Base-by-base conservation (phyloP, 1,139 yeast genomes). In the Candida sanyaensis region DNA sequence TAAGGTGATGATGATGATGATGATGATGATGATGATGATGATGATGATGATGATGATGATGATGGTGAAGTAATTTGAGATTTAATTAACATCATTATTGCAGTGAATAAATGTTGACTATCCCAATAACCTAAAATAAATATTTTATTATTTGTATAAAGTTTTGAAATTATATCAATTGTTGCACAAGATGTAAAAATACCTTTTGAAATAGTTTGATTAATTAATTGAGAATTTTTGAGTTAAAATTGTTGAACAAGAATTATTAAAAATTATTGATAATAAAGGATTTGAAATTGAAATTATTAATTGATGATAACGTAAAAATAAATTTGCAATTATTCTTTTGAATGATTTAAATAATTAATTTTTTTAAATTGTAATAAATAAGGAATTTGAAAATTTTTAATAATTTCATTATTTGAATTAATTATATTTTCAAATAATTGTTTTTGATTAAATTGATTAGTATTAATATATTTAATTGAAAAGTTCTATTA, bases 41-140 rank as follows among this genome's bases (percentile, higher is more conserved):
- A n/a, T n/a, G n/a, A n/a, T n/a, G n/a, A n/a, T n/a, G n/a, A n/a
- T n/a, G n/a, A n/a, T 17, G 21, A 17, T 17, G 21, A 17, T 17
- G 21, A 17, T 17, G 21, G 3, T 17, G 21, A 17, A 17, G 3
- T 17, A 17, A n/a, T 65, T 62, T 1, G 75, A 67, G 62, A 78
- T 70, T 29, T 17, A 17, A 75, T 60, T 30, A 77, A 61, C 17
- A 76, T 63, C 36, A 76, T 56, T 11, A 77, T 54, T 0, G 83
- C 73, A 8, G 75, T 67, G 54, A 71, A 78, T 44, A 79, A 61
- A 58, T 77, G 78, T 55, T 78, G 80, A 33, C 78, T 69, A 57
- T 80, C 83, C 78, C 81, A 78, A 56, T 74, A 78, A 10, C 83
- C 84, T 49, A 73, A 67, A 13, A 69, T 62, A 36, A 78, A 77